Evolutionary conservation across 805 yeast genomes (phyloP).

Genomic region (Candida morakotiae): DNA sequence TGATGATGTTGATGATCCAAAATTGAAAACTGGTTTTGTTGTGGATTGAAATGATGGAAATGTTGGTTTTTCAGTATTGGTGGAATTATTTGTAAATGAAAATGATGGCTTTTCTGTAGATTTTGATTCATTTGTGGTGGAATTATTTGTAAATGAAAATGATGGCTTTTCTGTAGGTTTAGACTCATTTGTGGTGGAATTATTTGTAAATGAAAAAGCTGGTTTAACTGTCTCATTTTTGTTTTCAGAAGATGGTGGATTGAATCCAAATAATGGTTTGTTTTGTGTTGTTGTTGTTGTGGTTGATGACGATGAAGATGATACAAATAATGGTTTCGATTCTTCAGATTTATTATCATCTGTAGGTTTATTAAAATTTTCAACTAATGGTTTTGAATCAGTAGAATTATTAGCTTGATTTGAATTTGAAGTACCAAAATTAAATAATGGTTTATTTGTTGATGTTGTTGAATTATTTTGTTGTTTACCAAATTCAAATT

Average conservation of each 20-base stretch:
- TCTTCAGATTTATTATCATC: not conserved
- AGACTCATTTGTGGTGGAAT: not conserved
- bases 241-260: too few species aligned
- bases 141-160: conserved; percentile 11
- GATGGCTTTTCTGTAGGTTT: conserved; percentile 12
- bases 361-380: not conserved
- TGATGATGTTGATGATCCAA: conserved; percentile 5
- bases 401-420: not conserved
- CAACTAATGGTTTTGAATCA: not conserved
- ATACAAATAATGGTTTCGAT: too few species aligned
- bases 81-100: not conserved
- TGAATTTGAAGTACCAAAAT: conserved; percentile 14
- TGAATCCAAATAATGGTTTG: not conserved
- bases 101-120: not conserved
- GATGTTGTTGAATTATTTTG: too few species aligned
- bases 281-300: too few species aligned
- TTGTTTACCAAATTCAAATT: too few species aligned
- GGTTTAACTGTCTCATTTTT: conserved; percentile 8
- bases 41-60: too few species aligned
- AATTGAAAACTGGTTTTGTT: conserved; percentile 8
- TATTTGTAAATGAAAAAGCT: conserved; percentile 7
- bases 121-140: not conserved
- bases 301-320: too few species aligned
- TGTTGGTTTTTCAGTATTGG: too few species aligned
- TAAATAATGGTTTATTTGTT: conserved; percentile 20